Evolutionary conservation across 768 basidiomycete species (phyloP).

Genomic region (Galerina sulciceps): DNA sequence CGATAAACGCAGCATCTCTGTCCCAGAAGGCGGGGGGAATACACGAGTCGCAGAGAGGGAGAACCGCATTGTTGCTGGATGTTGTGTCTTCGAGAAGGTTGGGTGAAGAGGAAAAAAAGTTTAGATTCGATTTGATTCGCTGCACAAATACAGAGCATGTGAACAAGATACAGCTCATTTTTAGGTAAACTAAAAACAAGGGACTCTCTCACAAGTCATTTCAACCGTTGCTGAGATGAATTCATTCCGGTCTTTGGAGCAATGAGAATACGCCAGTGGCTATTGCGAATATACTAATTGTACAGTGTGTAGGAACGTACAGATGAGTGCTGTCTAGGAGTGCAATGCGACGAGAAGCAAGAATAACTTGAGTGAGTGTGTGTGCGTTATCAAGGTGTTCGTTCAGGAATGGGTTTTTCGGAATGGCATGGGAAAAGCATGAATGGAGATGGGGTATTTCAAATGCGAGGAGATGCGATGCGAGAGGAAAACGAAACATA

Average conservation of each 20-base stretch:
- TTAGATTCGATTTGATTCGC: constrained; percentile 10
- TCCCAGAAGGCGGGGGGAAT: constrained; percentile 9
- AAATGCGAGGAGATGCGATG: constrained; percentile 13
- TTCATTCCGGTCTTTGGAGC: neutral
- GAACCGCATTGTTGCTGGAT: constrained; percentile 13
- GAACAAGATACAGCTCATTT: constrained; percentile 7
- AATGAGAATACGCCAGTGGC: neutral
- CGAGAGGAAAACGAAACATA: constrained; percentile 11
- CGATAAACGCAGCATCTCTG: neutral
- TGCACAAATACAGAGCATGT: constrained; percentile 4
- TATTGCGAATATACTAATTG: constrained; percentile 14
- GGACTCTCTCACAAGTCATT: neutral
- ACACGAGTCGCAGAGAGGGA: constrained; percentile 1
- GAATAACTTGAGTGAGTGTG: constrained; percentile 9
- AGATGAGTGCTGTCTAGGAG: constrained; percentile 17
- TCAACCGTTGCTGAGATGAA: neutral
- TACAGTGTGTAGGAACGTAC: constrained; percentile 17
- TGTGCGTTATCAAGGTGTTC: neutral
- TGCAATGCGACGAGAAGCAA: constrained; percentile 15
- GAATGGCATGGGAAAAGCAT: constrained; percentile 2
- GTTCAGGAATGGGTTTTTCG: constrained; percentile 7
- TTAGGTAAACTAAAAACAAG: neutral
- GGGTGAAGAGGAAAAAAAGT: constrained; percentile 9
- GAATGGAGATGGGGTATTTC: constrained; percentile 5
- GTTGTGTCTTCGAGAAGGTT: constrained; percentile 18